Evolutionary conservation across 192 early-diverging fungal species (phyloP).

Genomic region (Diversispora epigaea): DNA sequence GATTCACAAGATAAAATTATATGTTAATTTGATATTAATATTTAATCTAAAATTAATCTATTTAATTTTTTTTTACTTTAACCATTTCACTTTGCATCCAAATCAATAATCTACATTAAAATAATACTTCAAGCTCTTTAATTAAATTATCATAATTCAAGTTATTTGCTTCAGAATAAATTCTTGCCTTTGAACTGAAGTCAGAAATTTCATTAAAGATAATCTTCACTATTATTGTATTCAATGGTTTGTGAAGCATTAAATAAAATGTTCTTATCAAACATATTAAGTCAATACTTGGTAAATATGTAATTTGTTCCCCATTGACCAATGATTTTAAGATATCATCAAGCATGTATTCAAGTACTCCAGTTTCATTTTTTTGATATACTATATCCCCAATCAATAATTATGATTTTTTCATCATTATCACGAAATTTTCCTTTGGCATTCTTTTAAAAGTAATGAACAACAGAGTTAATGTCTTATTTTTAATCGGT

Average conservation of each 20-base stretch:
- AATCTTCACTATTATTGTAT: background rate
- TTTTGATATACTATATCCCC: conserved; percentile 21
- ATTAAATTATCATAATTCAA: conserved; percentile 28
- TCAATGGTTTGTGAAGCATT: conserved; percentile 21
- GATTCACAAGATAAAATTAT: too few species aligned
- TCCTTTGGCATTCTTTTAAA: too few species aligned
- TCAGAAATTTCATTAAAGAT: too few species aligned
- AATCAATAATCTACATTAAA: conserved; percentile 10
- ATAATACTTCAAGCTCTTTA: conserved; percentile 7
- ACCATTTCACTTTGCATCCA: conserved; percentile 7
- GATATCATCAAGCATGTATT: conserved; percentile 2
- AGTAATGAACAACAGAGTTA: too few species aligned
- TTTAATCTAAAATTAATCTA: too few species aligned
- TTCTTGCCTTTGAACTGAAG: too few species aligned
- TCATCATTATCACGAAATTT: conserved; percentile 20
- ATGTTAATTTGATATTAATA: too few species aligned
- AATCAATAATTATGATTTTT: conserved; percentile 22
- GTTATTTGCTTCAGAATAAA: conserved; percentile 1
- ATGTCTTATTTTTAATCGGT: too few species aligned
- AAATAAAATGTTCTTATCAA: conserved; percentile 1
- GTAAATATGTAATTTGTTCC: background rate
- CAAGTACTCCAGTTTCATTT: conserved; percentile 11
- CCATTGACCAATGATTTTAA: conserved; percentile 6
- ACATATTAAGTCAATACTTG: conserved; percentile 24
- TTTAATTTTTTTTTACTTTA: background rate